Evolutionary conservation across 768 basidiomycete genomes (phyloP).

Genomic region (Botryobasidium botryosum): DNA sequence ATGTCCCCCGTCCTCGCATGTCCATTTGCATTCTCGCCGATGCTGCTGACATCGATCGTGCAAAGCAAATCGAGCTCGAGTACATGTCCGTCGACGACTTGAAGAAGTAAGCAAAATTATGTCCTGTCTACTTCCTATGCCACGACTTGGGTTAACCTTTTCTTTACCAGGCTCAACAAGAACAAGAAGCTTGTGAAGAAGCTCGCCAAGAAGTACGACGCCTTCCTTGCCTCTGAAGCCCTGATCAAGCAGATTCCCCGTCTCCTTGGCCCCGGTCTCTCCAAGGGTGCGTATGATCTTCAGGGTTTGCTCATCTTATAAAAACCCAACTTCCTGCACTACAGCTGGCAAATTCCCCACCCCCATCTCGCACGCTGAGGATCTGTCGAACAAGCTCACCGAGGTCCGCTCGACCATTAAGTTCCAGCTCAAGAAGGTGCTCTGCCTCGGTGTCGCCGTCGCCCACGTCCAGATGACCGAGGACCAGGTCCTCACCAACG

Average conservation of each 20-base stretch:
- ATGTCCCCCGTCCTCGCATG: conserved; percentile 98
- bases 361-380: conserved; percentile 83
- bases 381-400: conserved; percentile 72
- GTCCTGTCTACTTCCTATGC: not conserved
- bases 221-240: conserved; percentile 92
- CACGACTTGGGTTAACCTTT: not conserved
- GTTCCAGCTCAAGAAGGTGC: conserved; percentile 99
- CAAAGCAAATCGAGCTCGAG: conserved; percentile 93
- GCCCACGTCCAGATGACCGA: conserved; percentile 96
- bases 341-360: conserved; percentile 99
- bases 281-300: conserved; percentile 52
- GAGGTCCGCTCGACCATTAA: conserved; percentile 99
- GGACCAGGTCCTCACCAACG: conserved; percentile 91
- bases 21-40: conserved; percentile 99
- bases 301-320: not conserved
- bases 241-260: conserved; percentile 99
- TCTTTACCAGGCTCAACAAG: conserved; percentile 72
- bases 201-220: conserved; percentile 98
- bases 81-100: conserved; percentile 99
- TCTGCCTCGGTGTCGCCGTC: conserved; percentile 97
- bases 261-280: conserved; percentile 98
- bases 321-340: not conserved
- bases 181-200: conserved; percentile 99
- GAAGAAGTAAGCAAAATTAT: conserved; percentile 64
- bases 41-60: conserved; percentile 95